phyloP scores from a whole-genome alignment of 768 basidiomycete genomes.

The Amyloporia xantha region DNA sequence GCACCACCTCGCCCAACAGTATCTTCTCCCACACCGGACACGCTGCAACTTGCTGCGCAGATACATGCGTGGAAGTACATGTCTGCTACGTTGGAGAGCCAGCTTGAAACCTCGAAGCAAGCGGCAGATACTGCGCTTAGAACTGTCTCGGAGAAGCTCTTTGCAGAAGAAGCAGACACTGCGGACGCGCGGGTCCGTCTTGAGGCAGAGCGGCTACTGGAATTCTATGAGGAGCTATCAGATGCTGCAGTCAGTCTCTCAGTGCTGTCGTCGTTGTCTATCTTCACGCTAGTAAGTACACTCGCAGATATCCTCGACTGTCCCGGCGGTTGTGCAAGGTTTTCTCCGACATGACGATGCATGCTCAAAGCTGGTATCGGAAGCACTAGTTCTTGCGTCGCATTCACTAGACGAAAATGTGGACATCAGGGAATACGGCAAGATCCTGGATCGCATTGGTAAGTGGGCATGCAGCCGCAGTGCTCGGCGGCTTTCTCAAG shows the following conservation, averaged over 20 bases:
- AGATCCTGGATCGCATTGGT: constrained; percentile 9
- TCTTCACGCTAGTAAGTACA: too few relatives aligned
- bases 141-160: constrained; percentile 26
- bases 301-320: neutral
- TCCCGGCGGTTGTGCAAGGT: constrained; percentile 6
- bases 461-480: neutral
- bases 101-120: constrained; percentile 35
- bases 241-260: constrained; percentile 26
- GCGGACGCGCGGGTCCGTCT: constrained; percentile 36
- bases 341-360: constrained; percentile 13
- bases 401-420: constrained; percentile 6
- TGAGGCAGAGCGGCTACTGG: constrained; percentile 36
- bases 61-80: constrained; percentile 56
- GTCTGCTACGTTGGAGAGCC: constrained; percentile 48
- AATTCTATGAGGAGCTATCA: constrained; percentile 41
- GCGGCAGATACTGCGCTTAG: constrained; percentile 34
- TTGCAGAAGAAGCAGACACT: constrained; percentile 35
- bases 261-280: too few relatives aligned
- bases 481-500: neutral
- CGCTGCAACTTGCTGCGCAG: constrained; percentile 45
- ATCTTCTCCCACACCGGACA: constrained; percentile 7
- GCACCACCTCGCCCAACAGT: neutral
- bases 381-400: constrained; percentile 2
- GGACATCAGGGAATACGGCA: constrained; percentile 7
- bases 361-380: constrained; percentile 16